A percentile compares a stretch with the other conserved stretches of the same genome.
phyloP scores from a whole-genome alignment of 768 basidiomycete species.

The Boletus tomentosulus region DNA sequence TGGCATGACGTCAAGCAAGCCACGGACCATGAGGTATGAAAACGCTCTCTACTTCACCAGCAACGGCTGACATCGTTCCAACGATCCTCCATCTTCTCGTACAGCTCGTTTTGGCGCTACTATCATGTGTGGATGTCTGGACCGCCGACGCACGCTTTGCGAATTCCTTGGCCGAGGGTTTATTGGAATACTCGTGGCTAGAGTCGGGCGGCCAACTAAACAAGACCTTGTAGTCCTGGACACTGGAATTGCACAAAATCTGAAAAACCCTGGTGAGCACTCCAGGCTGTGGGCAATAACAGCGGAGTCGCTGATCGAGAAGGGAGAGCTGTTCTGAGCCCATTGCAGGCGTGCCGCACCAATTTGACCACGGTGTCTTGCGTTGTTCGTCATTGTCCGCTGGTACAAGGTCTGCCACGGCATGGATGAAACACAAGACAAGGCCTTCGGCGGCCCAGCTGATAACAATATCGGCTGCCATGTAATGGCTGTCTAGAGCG shows the following conservation, averaged over 20 bases:
- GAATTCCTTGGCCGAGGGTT: slow-evolving; percentile 42
- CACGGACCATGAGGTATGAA: slow-evolving; percentile 84
- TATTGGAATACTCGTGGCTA: slow-evolving; percentile 36
- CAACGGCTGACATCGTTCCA: slow-evolving; percentile 57
- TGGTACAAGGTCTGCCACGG: slow-evolving; percentile 65
- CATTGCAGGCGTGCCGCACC: slow-evolving; percentile 80
- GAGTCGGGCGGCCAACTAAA: slow-evolving; percentile 76
- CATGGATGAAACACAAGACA: slow-evolving; percentile 86
- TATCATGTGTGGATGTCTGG: slow-evolving; percentile 47
- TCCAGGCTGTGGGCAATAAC: slow-evolving; percentile 48
- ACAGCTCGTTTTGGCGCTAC: slow-evolving; percentile 80
- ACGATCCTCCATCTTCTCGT: slow-evolving; percentile 78
- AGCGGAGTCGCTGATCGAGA: slow-evolving; percentile 55
- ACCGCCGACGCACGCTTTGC: slow-evolving; percentile 65
- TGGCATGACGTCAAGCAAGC: slow-evolving; percentile 34
- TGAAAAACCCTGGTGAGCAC: slow-evolving; percentile 70
- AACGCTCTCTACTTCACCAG: slow-evolving; percentile 75
- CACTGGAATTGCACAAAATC: slow-evolving; percentile 55
- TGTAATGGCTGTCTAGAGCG: slow-evolving; percentile 67
- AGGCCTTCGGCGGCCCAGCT: slow-evolving; percentile 86
- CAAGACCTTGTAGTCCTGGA: slow-evolving; percentile 51
- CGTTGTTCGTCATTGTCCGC: slow-evolving; percentile 70
- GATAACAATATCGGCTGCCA: slow-evolving; percentile 85
- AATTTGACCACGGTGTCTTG: slow-evolving; percentile 81
- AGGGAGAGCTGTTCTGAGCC: slow-evolving; percentile 50